Conservation (phyloP, 164 flowering plant genomes). For the Warburgia ugandensis region DNA sequence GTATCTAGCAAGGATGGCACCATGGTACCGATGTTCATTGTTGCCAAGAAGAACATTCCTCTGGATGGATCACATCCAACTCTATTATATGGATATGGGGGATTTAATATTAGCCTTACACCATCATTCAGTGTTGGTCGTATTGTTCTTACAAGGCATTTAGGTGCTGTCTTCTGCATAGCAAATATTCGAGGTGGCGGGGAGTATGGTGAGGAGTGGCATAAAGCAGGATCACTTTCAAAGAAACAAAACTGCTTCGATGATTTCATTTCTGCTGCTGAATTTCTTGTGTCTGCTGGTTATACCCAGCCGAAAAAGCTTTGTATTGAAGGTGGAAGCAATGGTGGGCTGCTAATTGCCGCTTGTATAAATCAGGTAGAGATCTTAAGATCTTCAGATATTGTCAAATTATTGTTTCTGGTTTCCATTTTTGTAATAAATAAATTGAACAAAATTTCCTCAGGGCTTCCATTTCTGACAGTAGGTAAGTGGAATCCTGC, state of each 20-base stretch:
- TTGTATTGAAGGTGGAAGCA: constrained; percentile 99
- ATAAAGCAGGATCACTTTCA: constrained; percentile 84
- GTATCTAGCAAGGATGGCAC: constrained; percentile 89
- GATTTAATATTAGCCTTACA: constrained; percentile 87
- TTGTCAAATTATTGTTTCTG: no score
- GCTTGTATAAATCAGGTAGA: constrained; percentile 93
- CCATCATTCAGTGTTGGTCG: constrained; percentile 75
- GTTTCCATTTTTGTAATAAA: no score
- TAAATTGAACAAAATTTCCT: no score
- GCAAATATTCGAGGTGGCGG: constrained; percentile 99
- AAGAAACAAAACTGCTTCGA: constrained; percentile 96
- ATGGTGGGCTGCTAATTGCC: constrained; percentile 93
- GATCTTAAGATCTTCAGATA: neutral
- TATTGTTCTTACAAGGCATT: constrained; percentile 59
- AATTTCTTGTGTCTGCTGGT: constrained; percentile 81
- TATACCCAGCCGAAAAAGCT: constrained; percentile 75
- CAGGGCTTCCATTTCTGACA: no score
- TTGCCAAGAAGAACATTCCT: constrained; percentile 57
- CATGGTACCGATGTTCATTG: constrained; percentile 81
- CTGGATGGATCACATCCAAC: constrained; percentile 94
- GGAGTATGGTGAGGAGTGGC: constrained; percentile 99
- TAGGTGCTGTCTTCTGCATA: constrained; percentile 68
- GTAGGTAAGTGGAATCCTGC: no score
- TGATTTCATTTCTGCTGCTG: constrained; percentile 89
- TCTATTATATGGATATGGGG: constrained; percentile 91